Evolutionary conservation across 345 rosid species (phyloP), one percentile per base, ranked within the genome.

Genomic region (Ceriops tagal): DNA sequence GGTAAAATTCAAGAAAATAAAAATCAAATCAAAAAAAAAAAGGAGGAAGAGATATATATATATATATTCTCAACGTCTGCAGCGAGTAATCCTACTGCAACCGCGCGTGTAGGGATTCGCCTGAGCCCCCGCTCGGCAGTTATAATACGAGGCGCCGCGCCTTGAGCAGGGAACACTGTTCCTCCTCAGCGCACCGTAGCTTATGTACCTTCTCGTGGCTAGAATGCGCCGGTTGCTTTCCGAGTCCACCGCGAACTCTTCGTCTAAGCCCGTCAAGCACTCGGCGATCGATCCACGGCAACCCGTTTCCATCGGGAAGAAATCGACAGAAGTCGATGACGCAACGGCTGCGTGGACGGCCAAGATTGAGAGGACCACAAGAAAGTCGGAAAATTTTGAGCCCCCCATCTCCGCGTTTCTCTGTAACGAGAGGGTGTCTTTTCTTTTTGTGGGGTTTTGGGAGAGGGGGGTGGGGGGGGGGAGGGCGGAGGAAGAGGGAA

Each of bases 311-410:
- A 80, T 7, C 35, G 86, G 82, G 67, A 83, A 10, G 72, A 83
- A 72, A 32, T 75, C 84, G 24, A 81, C 27, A 53, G 78, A 62
- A 0, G 71, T 31, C 0, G 81, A 75, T 18, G 89, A 66, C 8
- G 82, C 72, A 4, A 34, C 8, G 0, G 53, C 69, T 76, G 67
- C 73, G 66, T 81, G 88, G 56, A 81, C 77, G 77, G 83, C 64
- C 49, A 88, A 73, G 78, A 86, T 82, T 27, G 83, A 57, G 18
- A 77, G 63, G 57, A 81, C 65, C 15, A 78, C 51, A 58, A 85
- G 59, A 22, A 75, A 10, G 21, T 53, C 18, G 35, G 9, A 31
- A 56, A 53, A 0, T 7, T 67, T 73, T 27, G 77, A 62, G 75
- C 37, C 64, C 64, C 77, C 70, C 86, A 82, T 82, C 69, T 66